Evolutionary conservation across 495 filamentous ascomycete genomes (phyloP).

Genomic region (Pyrenula massariospora): DNA sequence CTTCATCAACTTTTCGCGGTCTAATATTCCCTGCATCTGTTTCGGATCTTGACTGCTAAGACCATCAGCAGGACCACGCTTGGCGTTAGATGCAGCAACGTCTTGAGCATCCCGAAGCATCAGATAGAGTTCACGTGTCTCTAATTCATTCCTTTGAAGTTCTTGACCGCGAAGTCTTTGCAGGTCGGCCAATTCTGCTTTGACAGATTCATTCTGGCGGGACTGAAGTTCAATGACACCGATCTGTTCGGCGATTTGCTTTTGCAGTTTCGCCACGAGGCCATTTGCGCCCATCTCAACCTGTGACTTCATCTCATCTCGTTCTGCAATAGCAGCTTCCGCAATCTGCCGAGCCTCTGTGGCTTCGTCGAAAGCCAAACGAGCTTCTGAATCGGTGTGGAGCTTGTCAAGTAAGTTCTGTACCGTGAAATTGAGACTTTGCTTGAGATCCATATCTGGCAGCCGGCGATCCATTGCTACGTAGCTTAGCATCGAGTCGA

Average conservation of each 20-base stretch:
- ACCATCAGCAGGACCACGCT: constrained; percentile 47
- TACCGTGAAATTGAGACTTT: constrained; percentile 93
- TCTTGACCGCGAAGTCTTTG: constrained; percentile 83
- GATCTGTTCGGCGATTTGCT: constrained; percentile 83
- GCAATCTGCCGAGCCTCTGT: constrained; percentile 81
- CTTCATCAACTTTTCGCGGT: constrained; percentile 83
- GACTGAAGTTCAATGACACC: constrained; percentile 80
- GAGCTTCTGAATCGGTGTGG: constrained; percentile 90
- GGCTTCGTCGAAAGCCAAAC: constrained; percentile 83
- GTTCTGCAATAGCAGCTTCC: constrained; percentile 87
- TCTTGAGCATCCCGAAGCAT: constrained; percentile 98
- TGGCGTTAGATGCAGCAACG: constrained; percentile 76
- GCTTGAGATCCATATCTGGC: constrained; percentile 94
- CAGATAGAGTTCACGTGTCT: constrained; percentile 91
- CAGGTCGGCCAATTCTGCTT: constrained; percentile 78
- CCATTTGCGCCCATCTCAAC: constrained; percentile 89
- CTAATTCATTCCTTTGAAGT: constrained; percentile 85
- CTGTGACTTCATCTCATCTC: constrained; percentile 92
- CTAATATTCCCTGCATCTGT: constrained; percentile 84
- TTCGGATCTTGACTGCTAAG: constrained; percentile 51
- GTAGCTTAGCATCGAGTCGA: constrained; percentile 96
- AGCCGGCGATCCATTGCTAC: constrained; percentile 95
- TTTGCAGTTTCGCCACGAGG: constrained; percentile 83
- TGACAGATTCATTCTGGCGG: constrained; percentile 75
- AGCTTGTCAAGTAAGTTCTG: constrained; percentile 89